Evolutionary conservation across 371 early-diverging fungal species (phyloP).

Genomic region (Mortierella sp.): DNA sequence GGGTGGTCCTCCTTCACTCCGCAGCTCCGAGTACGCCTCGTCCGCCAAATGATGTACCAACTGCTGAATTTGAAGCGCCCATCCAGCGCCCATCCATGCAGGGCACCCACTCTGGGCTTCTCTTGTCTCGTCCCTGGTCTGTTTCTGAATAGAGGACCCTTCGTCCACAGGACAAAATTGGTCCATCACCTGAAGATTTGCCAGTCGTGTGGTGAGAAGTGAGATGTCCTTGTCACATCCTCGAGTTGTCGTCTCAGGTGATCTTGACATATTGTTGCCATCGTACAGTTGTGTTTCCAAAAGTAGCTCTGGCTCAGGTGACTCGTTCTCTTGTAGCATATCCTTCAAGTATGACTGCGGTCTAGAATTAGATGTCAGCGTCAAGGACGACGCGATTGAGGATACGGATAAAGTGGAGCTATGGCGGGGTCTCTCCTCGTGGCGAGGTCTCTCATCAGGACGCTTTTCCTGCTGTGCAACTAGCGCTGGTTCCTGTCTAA

Average conservation of each 20-base stretch:
- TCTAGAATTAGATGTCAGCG: background rate
- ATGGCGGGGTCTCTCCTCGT: too few species aligned
- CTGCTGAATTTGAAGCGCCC: constrained; percentile 30
- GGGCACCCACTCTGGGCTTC: too few species aligned
- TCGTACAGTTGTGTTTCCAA: background rate
- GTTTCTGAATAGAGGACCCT: too few species aligned
- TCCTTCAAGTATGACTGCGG: background rate
- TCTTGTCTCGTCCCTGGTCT: too few species aligned
- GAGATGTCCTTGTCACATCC: constrained; percentile 32
- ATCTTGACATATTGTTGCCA: background rate
- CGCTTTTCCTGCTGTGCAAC: too few species aligned
- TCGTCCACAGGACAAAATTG: constrained; percentile 17
- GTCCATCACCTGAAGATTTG: constrained; percentile 40
- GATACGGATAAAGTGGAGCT: background rate
- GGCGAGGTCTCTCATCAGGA: too few species aligned
- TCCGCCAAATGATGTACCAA: constrained; percentile 29
- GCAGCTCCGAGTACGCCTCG: constrained; percentile 12
- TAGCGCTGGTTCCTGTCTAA: background rate
- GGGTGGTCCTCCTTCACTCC: too few species aligned
- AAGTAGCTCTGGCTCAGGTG: background rate
- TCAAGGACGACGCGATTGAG: background rate
- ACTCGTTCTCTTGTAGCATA: background rate
- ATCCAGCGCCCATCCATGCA: constrained; percentile 7
- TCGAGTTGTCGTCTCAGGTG: background rate
- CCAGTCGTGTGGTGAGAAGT: constrained; percentile 27